Evolutionary conservation across 169 alveolate species (phyloP), one percentile per base, ranked within the genome.

Genomic region (Plasmodium coatneyi): DNA sequence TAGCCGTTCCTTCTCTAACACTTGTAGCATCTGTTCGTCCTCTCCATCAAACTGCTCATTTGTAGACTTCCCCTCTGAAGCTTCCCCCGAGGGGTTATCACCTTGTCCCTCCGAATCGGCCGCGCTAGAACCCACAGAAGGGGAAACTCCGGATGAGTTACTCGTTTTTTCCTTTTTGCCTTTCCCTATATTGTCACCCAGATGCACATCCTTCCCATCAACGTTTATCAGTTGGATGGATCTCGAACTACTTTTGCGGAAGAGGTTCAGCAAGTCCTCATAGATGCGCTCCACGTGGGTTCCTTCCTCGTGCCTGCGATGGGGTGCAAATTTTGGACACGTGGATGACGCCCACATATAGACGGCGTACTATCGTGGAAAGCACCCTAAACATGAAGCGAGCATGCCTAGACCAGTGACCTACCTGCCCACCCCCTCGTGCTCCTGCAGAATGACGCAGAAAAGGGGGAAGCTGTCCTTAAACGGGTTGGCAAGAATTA

Each of bases 401-500:
- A 60, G 74, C 34, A n/a, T 0, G 19, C 71, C 30, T 0, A 56
- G 19, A 2, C 16, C 1, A 25, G 36, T 66, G 1, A 66, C n/a
- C 76, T 22, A 66, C n/a, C 71, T 82, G 16, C 71, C 56, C 25
- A 19, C 56, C 9, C 54, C 36, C 22, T 6, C 70, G 3, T 86
- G 84, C 9, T 16, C 80, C 54, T 54, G 78, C 14, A 86, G 54
- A 34, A 76, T n/a, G 22, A 89, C 10, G 30, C 94, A 71, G 71
- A 89, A 78, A 7, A 9, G 5, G 34, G 94, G 94, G 39, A 89
- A 89, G 34, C 46, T 25, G 16, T 80, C 83, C 82, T 79, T 79
- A 22, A 89, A 89, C 14, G 89, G 89, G 22, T 89, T 89, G 36
- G 87, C 70, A 3, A 89, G 30, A 56, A 89, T 79, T 34, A 89